These are phyloP conservation scores for Myxozyma udenii DNA, from an alignment of 805 yeast species.

Conservation along the genomic window DNA sequence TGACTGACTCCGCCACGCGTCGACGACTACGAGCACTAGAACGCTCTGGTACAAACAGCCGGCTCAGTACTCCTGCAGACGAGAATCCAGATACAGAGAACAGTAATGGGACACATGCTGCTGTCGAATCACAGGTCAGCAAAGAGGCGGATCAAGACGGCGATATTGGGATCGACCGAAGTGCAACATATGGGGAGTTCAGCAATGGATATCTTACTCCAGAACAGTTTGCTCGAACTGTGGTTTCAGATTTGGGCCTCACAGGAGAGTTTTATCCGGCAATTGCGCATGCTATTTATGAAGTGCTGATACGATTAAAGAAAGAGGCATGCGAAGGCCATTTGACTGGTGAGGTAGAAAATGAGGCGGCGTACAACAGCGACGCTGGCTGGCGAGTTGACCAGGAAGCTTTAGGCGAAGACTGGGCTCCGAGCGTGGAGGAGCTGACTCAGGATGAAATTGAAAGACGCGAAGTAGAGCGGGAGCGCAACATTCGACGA, in stretches of 20 bases:
- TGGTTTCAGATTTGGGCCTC: conserved; percentile 81
- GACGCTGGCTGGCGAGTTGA: conserved; percentile 70
- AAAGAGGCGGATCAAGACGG: background rate
- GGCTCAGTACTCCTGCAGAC: background rate
- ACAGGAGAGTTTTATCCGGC: conserved; percentile 85
- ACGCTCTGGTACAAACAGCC: background rate
- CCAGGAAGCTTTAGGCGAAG: conserved; percentile 69
- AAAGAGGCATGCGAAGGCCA: conserved; percentile 77
- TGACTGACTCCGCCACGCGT: background rate
- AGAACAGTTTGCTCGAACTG: conserved; percentile 74
- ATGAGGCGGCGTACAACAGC: conserved; percentile 59
- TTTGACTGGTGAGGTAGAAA: conserved; percentile 50
- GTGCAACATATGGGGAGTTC: background rate
- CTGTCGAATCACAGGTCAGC: background rate
- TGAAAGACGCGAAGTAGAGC: conserved; percentile 90
- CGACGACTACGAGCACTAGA: too few relatives aligned
- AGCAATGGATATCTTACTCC: conserved; percentile 52
- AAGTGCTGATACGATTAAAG: conserved; percentile 68
- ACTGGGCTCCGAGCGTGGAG: conserved; percentile 87
- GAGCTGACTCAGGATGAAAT: conserved; percentile 86
- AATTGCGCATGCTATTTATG: conserved; percentile 82
- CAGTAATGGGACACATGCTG: background rate
- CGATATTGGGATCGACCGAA: background rate
- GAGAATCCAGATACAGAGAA: background rate
- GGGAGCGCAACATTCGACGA: conserved; percentile 86